Conservation (phyloP, 352 stramenopile species). For the Phytopythium vexans region DNA sequence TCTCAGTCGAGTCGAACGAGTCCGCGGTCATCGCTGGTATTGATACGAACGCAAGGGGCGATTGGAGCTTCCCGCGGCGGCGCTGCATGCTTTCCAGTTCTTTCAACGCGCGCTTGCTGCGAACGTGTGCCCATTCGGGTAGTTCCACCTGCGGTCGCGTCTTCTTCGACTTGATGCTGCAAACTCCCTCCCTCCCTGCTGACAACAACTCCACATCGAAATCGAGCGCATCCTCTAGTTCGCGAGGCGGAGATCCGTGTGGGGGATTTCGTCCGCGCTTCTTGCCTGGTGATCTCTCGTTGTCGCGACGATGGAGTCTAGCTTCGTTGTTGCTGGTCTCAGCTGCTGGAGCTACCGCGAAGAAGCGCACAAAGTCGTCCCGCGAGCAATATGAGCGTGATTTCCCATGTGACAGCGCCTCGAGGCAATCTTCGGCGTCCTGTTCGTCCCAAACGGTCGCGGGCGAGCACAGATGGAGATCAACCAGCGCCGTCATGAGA, state of each 20-base stretch:
- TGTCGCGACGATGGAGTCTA: too few species aligned
- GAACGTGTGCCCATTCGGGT: slow-evolving; percentile 56
- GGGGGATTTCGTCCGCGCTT: too few species aligned
- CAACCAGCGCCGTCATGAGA: slow-evolving; percentile 46
- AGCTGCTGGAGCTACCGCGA: slow-evolving; percentile 8
- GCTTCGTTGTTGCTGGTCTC: background rate
- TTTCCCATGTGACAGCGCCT: slow-evolving; percentile 23
- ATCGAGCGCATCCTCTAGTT: too few species aligned
- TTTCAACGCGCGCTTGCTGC: slow-evolving; percentile 63
- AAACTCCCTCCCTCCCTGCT: too few species aligned
- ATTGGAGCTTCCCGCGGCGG: slow-evolving; percentile 5
- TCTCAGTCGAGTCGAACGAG: slow-evolving; percentile 1
- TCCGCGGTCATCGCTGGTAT: background rate
- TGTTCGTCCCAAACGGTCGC: slow-evolving; percentile 30
- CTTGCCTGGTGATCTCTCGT: too few species aligned
- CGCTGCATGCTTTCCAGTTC: slow-evolving; percentile 43
- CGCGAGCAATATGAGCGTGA: slow-evolving; percentile 51
- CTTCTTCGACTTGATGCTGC: background rate
- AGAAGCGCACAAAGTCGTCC: slow-evolving; percentile 57
- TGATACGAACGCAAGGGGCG: slow-evolving; percentile 1
- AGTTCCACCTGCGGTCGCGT: slow-evolving; percentile 30
- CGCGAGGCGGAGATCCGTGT: too few species aligned
- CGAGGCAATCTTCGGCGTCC: slow-evolving; percentile 47
- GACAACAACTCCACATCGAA: too few species aligned
- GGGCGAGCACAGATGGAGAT: slow-evolving; percentile 25